Conservation (phyloP, 495 filamentous ascomycete genomes). For the Talaromyces adpressus region DNA sequence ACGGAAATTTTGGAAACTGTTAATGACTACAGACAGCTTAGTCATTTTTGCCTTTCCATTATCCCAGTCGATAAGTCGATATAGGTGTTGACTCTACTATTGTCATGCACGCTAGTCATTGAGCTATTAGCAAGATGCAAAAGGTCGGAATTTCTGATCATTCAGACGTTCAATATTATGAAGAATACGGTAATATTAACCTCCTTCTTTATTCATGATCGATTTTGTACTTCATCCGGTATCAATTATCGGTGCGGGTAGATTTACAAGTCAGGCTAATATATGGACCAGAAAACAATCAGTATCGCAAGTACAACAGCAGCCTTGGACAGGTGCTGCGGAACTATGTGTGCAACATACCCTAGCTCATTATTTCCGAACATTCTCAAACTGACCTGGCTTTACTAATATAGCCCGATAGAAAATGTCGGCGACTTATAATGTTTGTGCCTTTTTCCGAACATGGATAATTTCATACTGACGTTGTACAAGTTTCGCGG, state of each 20-base stretch:
- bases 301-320: not conserved
- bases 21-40: not conserved
- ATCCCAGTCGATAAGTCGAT: not conserved
- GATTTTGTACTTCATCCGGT: not conserved
- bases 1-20: not conserved
- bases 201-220: not conserved
- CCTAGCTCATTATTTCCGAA: not conserved
- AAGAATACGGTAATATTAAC: conserved; percentile 1
- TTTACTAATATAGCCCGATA: not conserved
- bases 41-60: not conserved
- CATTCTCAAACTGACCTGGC: not conserved
- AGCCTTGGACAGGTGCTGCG: not conserved
- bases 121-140: not conserved
- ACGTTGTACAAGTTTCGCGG: not conserved
- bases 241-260: not conserved
- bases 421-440: not conserved
- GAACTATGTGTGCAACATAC: not conserved
- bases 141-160: not conserved
- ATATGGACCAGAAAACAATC: not conserved
- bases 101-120: not conserved
- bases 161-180: not conserved
- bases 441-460: not conserved
- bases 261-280: not conserved
- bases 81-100: not conserved
- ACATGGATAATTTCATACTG: not conserved